Evolutionary conservation across 2,329 filamentous ascomycete species (phyloP).

Genomic region (Phialophora macrospora): DNA sequence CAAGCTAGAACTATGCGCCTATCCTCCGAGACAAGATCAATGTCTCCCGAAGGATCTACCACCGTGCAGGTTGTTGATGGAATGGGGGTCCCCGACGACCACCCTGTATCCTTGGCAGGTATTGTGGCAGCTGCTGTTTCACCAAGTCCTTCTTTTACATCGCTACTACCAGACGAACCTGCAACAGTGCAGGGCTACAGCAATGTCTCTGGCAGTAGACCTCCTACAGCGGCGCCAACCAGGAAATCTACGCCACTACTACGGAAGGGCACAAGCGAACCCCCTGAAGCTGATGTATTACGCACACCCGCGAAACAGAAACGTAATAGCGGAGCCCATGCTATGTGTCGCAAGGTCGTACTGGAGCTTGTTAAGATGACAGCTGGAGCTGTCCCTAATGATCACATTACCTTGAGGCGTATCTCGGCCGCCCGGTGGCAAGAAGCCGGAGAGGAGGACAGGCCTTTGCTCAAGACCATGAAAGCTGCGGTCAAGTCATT

Average conservation of each 20-base stretch:
- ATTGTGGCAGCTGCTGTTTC: conserved; percentile 4
- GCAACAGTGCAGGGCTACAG: not conserved
- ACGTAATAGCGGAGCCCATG: conserved; percentile 8
- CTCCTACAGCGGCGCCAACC: not conserved
- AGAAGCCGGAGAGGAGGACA: conserved; percentile 50
- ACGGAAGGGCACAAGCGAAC: not conserved
- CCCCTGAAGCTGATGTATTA: not conserved
- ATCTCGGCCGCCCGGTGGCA: conserved; percentile 50
- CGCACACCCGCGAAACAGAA: not conserved
- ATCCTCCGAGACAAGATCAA: conserved; percentile 4
- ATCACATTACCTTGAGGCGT: conserved; percentile 47
- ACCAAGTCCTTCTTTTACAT: not conserved
- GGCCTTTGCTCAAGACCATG: conserved; percentile 60
- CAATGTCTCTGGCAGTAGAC: not conserved
- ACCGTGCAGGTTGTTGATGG: not conserved
- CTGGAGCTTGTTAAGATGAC: conserved; percentile 60
- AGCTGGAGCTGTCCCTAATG: conserved; percentile 61
- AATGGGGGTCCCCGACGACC: not conserved
- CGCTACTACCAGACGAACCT: not conserved
- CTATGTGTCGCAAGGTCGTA: conserved; percentile 52
- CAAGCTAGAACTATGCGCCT: not conserved
- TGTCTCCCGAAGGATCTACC: not conserved
- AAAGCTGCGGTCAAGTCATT: conserved; percentile 57
- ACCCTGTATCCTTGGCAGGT: not conserved
- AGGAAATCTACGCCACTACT: not conserved